A percentile compares a stretch with the other conserved stretches of the same genome.
phyloP scores from a whole-genome alignment of 768 basidiomycete genomes.

The Leucocoprinus birnbaumii region DNA sequence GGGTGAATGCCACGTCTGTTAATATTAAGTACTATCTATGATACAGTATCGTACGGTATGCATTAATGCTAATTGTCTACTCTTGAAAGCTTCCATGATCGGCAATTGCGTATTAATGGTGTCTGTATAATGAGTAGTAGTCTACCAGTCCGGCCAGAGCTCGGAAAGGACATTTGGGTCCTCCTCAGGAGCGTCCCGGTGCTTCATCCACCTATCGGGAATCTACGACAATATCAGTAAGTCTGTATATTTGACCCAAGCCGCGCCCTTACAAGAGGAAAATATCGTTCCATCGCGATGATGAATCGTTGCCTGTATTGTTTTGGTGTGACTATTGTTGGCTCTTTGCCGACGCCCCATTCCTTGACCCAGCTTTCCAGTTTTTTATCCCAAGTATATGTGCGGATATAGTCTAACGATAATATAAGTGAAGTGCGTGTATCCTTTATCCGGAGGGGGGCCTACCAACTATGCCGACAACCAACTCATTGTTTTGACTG shows the following conservation, averaged over 20 bases:
- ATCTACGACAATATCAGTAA: constrained; percentile 43
- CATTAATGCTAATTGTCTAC: not conserved
- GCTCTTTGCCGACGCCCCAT: constrained; percentile 78
- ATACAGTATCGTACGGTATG: not conserved
- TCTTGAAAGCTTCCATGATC: not conserved
- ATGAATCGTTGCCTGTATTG: constrained; percentile 89
- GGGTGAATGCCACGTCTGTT: constrained; percentile 31
- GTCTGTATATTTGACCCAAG: constrained; percentile 8
- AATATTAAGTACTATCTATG: constrained; percentile 8
- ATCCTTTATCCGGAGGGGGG: constrained; percentile 10
- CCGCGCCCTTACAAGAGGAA: constrained; percentile 62
- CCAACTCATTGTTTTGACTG: constrained; percentile 81
- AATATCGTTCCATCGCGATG: constrained; percentile 88
- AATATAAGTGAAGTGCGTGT: not conserved
- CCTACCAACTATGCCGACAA: constrained; percentile 95
- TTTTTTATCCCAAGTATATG: constrained; percentile 98
- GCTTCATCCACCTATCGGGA: constrained; percentile 92
- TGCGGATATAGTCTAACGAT: constrained; percentile 82
- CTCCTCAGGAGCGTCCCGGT: constrained; percentile 74
- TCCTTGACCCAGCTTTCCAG: constrained; percentile 99
- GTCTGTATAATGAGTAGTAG: not conserved
- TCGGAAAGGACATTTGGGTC: constrained; percentile 56
- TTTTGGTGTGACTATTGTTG: constrained; percentile 94
- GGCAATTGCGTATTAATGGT: not conserved
- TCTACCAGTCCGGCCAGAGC: constrained; percentile 65